Evolutionary conservation across 192 early-diverging fungal genomes (phyloP), one percentile per base, ranked within the genome.

Genomic region (Podila epigama): DNA sequence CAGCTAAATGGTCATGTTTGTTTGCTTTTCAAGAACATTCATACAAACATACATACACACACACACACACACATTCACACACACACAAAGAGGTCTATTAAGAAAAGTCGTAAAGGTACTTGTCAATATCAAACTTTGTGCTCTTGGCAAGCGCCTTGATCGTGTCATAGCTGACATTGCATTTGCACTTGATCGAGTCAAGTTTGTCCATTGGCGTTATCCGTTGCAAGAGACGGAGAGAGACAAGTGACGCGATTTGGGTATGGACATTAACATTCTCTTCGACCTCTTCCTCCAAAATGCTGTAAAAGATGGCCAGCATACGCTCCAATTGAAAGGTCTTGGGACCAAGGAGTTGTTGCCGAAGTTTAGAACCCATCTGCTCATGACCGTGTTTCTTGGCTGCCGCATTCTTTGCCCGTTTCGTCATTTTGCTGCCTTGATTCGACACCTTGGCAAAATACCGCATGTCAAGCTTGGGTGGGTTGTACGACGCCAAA

Each of bases 251-350:
- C 8, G 93, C 88, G 61, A 99, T 92, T 86, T 97, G 89, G 1
- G 79, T 73, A 37, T 92, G 87, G 18, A 95, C 87, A 69, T 95
- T 94, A 6, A 96, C 86, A 5, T 84, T 88, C 54, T 88, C 86
- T 20, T 95, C 93, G 6, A 90, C 75, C 5, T 86, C 80, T 39
- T 93, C 89, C 4, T 88, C 89, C 20, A 94, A 80, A 22, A 95
- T 92, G 66, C 90, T 93, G 77, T 97, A 95, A 79, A 98, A 98
- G 51, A 99, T 98, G 42, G 97, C 97, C 68, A 97, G 75, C 93
- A 99, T 92, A 27, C 97, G 88, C 66, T 99, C 96, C n/a, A 99
- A 83, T 0, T 92, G 92, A 84, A 99, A 99, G 7, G 90, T 68
- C 68, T 93, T 96, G 2, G 97, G 96, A 0, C 97, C 97, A 11